These are phyloP conservation scores for Lipomyces yarrowii DNA, from an alignment of 1,139 yeast genomes.

Conservation along the genomic window DNA sequence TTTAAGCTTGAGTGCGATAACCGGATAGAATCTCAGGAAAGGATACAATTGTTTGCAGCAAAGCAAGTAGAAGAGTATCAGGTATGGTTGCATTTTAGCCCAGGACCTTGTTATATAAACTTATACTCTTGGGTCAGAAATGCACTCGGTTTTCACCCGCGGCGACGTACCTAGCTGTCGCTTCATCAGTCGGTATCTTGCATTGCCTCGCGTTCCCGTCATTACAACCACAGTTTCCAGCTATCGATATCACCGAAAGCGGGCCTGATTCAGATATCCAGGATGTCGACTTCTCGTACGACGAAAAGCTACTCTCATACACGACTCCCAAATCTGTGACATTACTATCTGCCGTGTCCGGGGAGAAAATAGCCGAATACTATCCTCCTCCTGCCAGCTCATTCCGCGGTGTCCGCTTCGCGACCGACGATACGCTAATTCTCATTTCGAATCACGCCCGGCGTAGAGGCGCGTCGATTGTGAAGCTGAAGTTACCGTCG, in stretches of 20 bases:
- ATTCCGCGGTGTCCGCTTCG: conserved; percentile 26
- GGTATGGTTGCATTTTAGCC: background rate
- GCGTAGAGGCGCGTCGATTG: conserved; percentile 23
- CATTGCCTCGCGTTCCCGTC: conserved; percentile 19
- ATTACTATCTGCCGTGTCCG: conserved; percentile 15
- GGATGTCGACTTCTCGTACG: conserved; percentile 25
- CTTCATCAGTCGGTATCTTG: conserved; percentile 24
- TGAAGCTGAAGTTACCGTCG: conserved; percentile 32
- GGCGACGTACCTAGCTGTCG: conserved; percentile 25
- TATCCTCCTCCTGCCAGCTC: conserved; percentile 21
- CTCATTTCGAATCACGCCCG: conserved; percentile 23
- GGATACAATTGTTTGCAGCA: conserved; percentile 17
- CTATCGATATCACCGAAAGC: background rate
- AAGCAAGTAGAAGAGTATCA: conserved; percentile 11
- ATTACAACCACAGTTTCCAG: conserved; percentile 16
- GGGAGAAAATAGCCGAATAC: conserved; percentile 21
- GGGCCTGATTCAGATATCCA: conserved; percentile 19
- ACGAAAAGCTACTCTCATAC: conserved; percentile 23
- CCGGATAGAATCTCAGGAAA: conserved; percentile 13
- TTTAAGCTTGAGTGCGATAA: conserved; percentile 47
- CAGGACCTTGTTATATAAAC: background rate
- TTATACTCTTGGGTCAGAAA: conserved; percentile 14
- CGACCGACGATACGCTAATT: conserved; percentile 9
- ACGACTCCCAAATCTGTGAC: conserved; percentile 18
- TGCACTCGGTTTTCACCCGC: conserved; percentile 25